Base-by-base conservation (phyloP, 768 basidiomycete species). In the Termitomyces sp. region DNA sequence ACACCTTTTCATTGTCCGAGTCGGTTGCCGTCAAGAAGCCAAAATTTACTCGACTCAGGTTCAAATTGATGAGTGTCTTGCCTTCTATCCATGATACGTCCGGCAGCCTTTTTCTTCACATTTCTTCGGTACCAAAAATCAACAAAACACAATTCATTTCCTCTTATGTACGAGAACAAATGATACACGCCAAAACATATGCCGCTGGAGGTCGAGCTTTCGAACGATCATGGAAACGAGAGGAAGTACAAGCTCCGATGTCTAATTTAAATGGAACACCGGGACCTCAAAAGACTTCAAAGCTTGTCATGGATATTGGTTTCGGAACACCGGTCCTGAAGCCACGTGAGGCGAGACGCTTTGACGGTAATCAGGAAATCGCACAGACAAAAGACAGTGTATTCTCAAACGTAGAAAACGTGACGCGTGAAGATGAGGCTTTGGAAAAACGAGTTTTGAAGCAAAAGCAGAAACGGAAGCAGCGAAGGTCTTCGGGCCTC, bases 291-390 rank as follows among this genome's bases (percentile, higher is more conserved):
- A 46, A 39, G 15, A 37, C 37, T 2, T 50, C 51, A 3, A 42
- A 57, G 18, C 37, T 41, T 34, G 29, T 34, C 15, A 18, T 42
- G 12, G 69, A 63, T 18, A 70, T 72, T 60, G 77, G 76, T 4
- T 81, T 85, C 60, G 77, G 72, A 39, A 86, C 83, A 10, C 85
- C 85, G 18, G 68, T 85, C 33, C 72, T 86, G 37, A 80, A 77
- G 60, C 74, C 85, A 34, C 78, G 85, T 29, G 67, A 66, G 49
- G 33, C 53, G n/a, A 66, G 58, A 15, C 52, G 36, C 24, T n/a
- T 31, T 9, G 10, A 29, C 45, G 31, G 55, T 18, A 44, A 13
- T 16, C 28, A 16, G 18, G n/a, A 42, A 24, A 28, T 5, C 12
- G 34, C 36, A 12, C 44, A 29, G 16, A 54, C 28, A 33, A 34